These are phyloP conservation scores for Teunomyces gatunensis DNA, from an alignment of 805 yeast genomes.

Conservation along the genomic window DNA sequence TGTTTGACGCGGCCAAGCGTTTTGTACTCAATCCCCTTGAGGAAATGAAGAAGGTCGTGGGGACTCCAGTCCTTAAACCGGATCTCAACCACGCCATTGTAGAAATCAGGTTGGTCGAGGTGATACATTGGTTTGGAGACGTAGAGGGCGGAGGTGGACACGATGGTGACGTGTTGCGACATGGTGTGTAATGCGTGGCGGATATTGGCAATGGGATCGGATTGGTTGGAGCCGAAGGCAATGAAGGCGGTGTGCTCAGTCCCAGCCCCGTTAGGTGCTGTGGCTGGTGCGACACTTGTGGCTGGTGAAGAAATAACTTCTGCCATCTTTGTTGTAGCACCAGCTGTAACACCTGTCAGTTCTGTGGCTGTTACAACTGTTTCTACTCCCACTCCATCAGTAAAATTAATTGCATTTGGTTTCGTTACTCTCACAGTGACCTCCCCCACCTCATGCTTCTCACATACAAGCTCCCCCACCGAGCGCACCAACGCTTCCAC, in stretches of 20 bases:
- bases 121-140: slow-evolving; percentile 92
- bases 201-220: slow-evolving; percentile 67
- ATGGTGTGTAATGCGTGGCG: slow-evolving; percentile 50
- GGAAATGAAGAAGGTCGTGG: slow-evolving; percentile 51
- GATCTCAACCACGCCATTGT: slow-evolving; percentile 77
- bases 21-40: slow-evolving; percentile 78
- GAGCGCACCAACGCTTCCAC: slow-evolving; percentile 86
- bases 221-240: slow-evolving; percentile 89
- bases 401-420: slow-evolving; percentile 83
- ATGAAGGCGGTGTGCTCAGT: slow-evolving; percentile 56
- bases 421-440: slow-evolving; percentile 68
- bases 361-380: slow-evolving; percentile 44
- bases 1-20: slow-evolving; percentile 68
- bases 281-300: not conserved
- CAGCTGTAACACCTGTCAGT: slow-evolving; percentile 18
- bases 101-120: slow-evolving; percentile 72
- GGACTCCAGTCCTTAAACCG: slow-evolving; percentile 61
- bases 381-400: slow-evolving; percentile 89
- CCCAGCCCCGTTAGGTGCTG: slow-evolving; percentile 4
- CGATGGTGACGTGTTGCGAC: slow-evolving; percentile 41
- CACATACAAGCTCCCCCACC: slow-evolving; percentile 58
- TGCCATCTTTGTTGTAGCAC: too few relatives aligned
- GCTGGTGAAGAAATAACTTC: too few relatives aligned
- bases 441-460: slow-evolving; percentile 33
- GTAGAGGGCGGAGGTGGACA: slow-evolving; percentile 72